A percentile compares a stretch with the other conserved stretches of the same genome.
phyloP scores from a whole-genome alignment of 2,329 filamentous ascomycete species.

The Claviceps sp. region DNA sequence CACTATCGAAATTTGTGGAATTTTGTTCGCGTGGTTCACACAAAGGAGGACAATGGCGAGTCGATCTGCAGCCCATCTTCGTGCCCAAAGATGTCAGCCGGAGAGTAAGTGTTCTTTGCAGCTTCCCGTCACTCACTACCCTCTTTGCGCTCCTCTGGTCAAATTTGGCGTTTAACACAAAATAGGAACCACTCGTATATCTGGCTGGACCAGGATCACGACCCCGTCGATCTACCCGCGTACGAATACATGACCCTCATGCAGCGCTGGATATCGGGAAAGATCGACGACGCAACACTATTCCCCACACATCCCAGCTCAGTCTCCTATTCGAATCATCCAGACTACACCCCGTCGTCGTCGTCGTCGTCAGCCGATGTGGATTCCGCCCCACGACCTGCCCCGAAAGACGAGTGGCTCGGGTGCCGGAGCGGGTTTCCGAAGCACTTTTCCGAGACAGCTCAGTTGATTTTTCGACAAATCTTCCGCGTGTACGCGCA shows the following conservation, averaged over 20 bases:
- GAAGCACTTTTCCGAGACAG: slow-evolving; percentile 67
- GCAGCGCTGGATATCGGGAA: slow-evolving; percentile 87
- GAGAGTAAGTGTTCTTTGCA: slow-evolving; percentile 41
- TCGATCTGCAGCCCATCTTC: slow-evolving; percentile 72
- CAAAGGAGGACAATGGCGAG: slow-evolving; percentile 63
- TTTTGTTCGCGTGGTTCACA: slow-evolving; percentile 78
- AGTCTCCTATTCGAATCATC: slow-evolving; percentile 46
- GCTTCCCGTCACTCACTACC: not conserved
- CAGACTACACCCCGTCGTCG: slow-evolving; percentile 27
- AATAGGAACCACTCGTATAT: slow-evolving; percentile 80
- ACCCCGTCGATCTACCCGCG: slow-evolving; percentile 77
- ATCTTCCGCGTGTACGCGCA: slow-evolving; percentile 96
- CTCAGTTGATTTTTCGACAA: slow-evolving; percentile 81
- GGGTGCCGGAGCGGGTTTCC: slow-evolving; percentile 84
- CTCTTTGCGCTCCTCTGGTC: not conserved
- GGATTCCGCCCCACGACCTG: slow-evolving; percentile 32
- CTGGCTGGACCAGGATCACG: slow-evolving; percentile 63
- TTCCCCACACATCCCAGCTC: slow-evolving; percentile 70
- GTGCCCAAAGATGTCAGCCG: slow-evolving; percentile 89
- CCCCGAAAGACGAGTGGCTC: slow-evolving; percentile 52
- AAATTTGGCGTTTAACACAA: not conserved
- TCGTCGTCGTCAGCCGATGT: slow-evolving; percentile 10
- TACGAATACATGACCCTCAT: slow-evolving; percentile 84
- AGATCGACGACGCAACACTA: slow-evolving; percentile 70
- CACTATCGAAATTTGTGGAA: slow-evolving; percentile 82